Evolutionary conservation across 768 basidiomycete genomes (phyloP).

Genomic region (Mycena vulgaris): DNA sequence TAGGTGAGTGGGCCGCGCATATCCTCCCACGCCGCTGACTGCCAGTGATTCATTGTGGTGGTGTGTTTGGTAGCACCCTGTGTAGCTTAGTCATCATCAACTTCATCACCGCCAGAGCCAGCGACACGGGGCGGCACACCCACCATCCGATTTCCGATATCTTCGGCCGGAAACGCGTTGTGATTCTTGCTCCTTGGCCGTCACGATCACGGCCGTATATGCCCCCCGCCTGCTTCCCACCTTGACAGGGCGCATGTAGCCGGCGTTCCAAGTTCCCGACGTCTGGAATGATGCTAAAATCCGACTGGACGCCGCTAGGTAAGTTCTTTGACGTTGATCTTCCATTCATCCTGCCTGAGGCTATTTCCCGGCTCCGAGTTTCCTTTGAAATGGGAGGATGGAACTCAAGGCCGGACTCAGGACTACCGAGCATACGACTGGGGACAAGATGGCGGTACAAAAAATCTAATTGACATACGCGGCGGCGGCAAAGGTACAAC

Average conservation of each 20-base stretch:
- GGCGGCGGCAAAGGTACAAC: background rate
- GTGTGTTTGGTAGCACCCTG: too few species aligned
- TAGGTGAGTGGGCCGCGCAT: too few species aligned
- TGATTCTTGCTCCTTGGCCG: too few species aligned
- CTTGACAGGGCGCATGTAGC: background rate
- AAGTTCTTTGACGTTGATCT: background rate
- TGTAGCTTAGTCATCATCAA: too few species aligned
- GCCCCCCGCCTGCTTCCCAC: background rate
- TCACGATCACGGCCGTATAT: too few species aligned
- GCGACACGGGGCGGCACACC: too few species aligned
- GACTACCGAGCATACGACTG: background rate
- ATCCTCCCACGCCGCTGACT: too few species aligned
- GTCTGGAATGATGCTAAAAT: background rate
- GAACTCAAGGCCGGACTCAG: background rate
- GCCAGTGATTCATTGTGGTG: too few species aligned
- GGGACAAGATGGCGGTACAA: background rate
- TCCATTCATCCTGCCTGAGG: constrained; percentile 12
- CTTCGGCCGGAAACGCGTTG: too few species aligned
- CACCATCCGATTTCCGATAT: too few species aligned
- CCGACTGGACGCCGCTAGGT: background rate
- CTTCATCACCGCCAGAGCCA: too few species aligned
- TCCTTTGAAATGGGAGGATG: background rate
- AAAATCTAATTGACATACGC: background rate
- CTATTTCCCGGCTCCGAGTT: background rate
- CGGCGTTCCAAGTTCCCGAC: background rate